Conservation (phyloP, 169 alveolate genomes). For the Theileria orientalis region DNA sequence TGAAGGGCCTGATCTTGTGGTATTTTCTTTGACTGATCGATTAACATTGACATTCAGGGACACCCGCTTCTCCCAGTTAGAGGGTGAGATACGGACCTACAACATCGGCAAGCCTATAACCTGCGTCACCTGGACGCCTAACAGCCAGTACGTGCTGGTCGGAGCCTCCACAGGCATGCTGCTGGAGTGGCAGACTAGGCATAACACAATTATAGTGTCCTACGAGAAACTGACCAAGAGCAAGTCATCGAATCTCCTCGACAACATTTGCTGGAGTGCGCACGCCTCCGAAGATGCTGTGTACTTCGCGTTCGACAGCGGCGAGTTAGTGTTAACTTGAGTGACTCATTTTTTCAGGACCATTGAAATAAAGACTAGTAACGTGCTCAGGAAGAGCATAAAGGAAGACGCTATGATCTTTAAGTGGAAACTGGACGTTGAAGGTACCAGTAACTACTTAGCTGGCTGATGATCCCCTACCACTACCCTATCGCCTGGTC, state of each 20-base stretch:
- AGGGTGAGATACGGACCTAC: constrained; percentile 47
- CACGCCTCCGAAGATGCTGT: constrained; percentile 11
- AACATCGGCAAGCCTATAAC: constrained; percentile 40
- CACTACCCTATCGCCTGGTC: not conserved
- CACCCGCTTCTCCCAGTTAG: constrained; percentile 14
- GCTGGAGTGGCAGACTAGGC: constrained; percentile 50
- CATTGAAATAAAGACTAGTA: not conserved
- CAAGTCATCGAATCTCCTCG: not conserved
- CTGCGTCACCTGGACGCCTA: constrained; percentile 11
- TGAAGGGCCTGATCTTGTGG: constrained; percentile 35
- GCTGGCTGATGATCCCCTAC: no score
- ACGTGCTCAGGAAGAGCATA: constrained; percentile 11
- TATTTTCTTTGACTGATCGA: not conserved
- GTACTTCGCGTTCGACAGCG: constrained; percentile 43
- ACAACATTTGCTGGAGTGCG: constrained; percentile 54
- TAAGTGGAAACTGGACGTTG: constrained; percentile 22
- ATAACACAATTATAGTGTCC: not conserved
- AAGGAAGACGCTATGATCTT: constrained; percentile 15
- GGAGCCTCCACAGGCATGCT: constrained; percentile 21
- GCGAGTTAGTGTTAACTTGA: constrained; percentile 13
- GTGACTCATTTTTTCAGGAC: not conserved
- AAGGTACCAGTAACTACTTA: constrained; percentile 2
- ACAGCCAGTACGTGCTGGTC: constrained; percentile 25
- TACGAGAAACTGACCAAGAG: constrained; percentile 17
- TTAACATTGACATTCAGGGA: constrained; percentile 22